Evolutionary conservation across 2,329 filamentous ascomycete genomes (phyloP).

Genomic region (Hypoxylon sp.): DNA sequence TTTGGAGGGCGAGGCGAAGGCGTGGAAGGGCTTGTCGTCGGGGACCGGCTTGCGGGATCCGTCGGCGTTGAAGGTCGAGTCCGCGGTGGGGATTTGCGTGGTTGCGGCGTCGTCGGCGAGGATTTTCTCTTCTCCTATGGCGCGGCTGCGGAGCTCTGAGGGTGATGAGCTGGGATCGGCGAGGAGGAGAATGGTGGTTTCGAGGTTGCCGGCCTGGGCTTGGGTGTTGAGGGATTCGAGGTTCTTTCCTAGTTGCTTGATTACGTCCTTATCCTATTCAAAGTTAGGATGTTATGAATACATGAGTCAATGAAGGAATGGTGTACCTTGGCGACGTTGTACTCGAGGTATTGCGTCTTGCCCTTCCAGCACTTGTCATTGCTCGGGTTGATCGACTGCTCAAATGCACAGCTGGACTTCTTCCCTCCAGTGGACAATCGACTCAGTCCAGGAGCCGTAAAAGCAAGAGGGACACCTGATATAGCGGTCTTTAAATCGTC

Average conservation of each 20-base stretch:
- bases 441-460: conserved; percentile 64
- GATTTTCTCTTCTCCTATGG: conserved; percentile 61
- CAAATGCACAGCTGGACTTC: conserved; percentile 58
- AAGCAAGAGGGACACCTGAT: conserved; percentile 61
- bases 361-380: conserved; percentile 51
- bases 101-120: conserved; percentile 52
- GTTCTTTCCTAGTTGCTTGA: conserved; percentile 62
- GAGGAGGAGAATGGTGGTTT: conserved; percentile 70
- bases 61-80: conserved; percentile 37
- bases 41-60: conserved; percentile 45
- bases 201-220: conserved; percentile 65
- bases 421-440: conserved; percentile 60
- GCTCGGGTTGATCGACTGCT: conserved; percentile 47
- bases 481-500: conserved; percentile 60
- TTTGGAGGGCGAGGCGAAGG: conserved; percentile 54
- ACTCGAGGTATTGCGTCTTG: conserved; percentile 54
- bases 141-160: conserved; percentile 63
- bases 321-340: conserved; percentile 50
- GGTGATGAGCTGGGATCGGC: conserved; percentile 58
- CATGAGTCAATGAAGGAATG: neutral
- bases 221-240: conserved; percentile 63
- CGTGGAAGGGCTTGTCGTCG: conserved; percentile 51
- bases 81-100: conserved; percentile 28
- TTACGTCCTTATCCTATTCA: conserved; percentile 57
- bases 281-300: conserved; percentile 45